Evolutionary conservation across 805 yeast species (phyloP), one percentile per base, ranked within the genome.

Genomic region (Wickerhamomyces queroliae): DNA sequence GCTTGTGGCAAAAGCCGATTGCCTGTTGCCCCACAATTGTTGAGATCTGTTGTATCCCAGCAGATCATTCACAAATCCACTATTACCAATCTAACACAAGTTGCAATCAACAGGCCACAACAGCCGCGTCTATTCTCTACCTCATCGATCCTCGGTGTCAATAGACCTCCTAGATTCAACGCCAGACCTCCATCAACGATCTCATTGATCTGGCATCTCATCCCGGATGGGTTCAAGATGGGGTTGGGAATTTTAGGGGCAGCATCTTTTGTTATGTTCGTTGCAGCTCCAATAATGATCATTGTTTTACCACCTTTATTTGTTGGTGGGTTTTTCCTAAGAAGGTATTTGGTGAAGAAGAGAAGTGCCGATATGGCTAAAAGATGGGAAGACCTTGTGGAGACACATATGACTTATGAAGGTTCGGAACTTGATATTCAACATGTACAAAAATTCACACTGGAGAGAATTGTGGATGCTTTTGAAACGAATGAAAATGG

Each of bases 221-320:
- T 45, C 10, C 48, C 51, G 2, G 51, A 45, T 32, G 39, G 43
- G 2, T 18, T 38, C 3, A 47, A 39, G 22, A 44, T 46, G 7
- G 2, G 37, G 1, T 22, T 41, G 5, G 23, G 34, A 2, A 15
- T 47, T 7, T 13, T 43, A 35, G 49, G 49, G 7, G 37, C 33
- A 11, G 39, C 51, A 2, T 40, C 49, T 2, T 45, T 47, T 21
- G 18, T 47, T 4, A 13, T 45, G 19, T 43, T 45, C 37, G 36
- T 47, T 27, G 41, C 47, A 31, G 48, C 46, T 20, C 58, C 59
- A 1, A 19, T 55, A 23, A 35, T 55, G 27, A 46, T 55, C 28
- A 44, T 53, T 17, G 42, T 50, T 1, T 38, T 47, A 1, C 59
- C 59, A 3, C 58, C 58, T 1, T 26, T 55, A 35, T 25, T 50